Evolutionary conservation across 495 filamentous ascomycete species (phyloP).

Genomic region (Penicillium fimorum): DNA sequence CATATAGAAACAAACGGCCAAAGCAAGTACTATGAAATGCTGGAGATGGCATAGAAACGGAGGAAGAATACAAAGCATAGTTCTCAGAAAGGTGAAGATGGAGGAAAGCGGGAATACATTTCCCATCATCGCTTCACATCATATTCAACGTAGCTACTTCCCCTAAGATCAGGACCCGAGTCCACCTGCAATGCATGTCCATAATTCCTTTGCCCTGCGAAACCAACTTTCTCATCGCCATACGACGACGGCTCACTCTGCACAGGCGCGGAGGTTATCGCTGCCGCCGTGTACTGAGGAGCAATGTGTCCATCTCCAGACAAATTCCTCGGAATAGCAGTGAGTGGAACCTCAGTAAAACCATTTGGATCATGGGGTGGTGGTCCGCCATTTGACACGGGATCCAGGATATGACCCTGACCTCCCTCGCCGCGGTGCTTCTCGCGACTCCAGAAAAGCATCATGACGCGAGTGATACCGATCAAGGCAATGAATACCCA

Average conservation of each 20-base stretch:
- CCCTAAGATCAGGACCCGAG: conserved; percentile 22
- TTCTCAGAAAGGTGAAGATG: conserved; percentile 9
- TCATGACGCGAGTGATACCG: conserved; percentile 64
- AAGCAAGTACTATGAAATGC: conserved; percentile 1
- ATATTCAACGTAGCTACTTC: conserved; percentile 44
- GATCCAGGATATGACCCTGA: conserved; percentile 29
- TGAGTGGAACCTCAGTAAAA: conserved; percentile 37
- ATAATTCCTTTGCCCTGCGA: conserved; percentile 42
- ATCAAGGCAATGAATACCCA: conserved; percentile 76
- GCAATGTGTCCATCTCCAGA: conserved; percentile 17
- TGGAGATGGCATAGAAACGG: background rate
- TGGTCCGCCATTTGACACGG: conserved; percentile 8
- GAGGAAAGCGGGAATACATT: conserved; percentile 1
- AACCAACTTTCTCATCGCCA: conserved; percentile 47
- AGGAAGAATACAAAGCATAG: background rate
- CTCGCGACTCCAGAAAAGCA: conserved; percentile 43
- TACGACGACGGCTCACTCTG: conserved; percentile 14
- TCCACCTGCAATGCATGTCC: conserved; percentile 27
- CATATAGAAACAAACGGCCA: background rate
- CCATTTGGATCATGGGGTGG: conserved; percentile 17
- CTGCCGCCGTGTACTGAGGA: conserved; percentile 30
- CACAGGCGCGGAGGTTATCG: conserved; percentile 8
- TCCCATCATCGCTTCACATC: conserved; percentile 32
- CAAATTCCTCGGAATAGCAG: conserved; percentile 24
- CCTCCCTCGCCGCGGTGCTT: conserved; percentile 50